Evolutionary conservation across 441 rosid genomes (phyloP), one percentile per base, ranked within the genome.

Genomic region (Erodium chrysanthum): DNA sequence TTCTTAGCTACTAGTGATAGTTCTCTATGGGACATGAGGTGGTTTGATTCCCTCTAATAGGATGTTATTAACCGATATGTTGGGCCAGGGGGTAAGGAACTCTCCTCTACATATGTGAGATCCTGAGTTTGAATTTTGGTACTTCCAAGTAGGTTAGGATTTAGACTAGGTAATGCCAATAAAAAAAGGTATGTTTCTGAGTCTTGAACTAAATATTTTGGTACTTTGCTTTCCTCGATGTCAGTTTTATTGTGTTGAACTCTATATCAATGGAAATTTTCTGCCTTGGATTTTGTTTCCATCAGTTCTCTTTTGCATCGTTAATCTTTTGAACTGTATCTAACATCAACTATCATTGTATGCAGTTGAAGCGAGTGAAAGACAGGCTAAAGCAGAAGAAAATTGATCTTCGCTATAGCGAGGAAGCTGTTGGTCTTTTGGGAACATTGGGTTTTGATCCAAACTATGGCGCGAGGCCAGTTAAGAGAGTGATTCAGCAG

Each of bases 391-490:
- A 88, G 4, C 98, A 96, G 48, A 83, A 89, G 72, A 96, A 96
- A 79, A 89, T 92, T 82, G 87, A 84, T 77, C 74, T 96, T 21
- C 46, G 54, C 74, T 83, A 89, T 62, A 86, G 81, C 0, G 94
- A 92, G 62, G 85, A 82, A 2, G 94, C 99, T 23, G 81, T 88
- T 37, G 85, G 86, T 64, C 91, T 90, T 73, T 86, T 96, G 0
- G 99, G 89, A 14, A 86, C 71, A 75, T 96, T 92, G 2, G 97
- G 99, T 31, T 92, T 90, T 61, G 98, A 92, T 69, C 96, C 98
- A 0, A 96, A 80, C 86, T 96, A 92, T 3, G 99, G 99, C 65
- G 99, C 98, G 2, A 81, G 99, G 76, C 98, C 99, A 0, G 97
- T 96, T 20, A 96, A 96, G 84, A 82, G 99, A 63, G 92, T 92